Base-by-base conservation (phyloP, 1,139 yeast genomes). In the Zygosaccharomyces sapae region DNA sequence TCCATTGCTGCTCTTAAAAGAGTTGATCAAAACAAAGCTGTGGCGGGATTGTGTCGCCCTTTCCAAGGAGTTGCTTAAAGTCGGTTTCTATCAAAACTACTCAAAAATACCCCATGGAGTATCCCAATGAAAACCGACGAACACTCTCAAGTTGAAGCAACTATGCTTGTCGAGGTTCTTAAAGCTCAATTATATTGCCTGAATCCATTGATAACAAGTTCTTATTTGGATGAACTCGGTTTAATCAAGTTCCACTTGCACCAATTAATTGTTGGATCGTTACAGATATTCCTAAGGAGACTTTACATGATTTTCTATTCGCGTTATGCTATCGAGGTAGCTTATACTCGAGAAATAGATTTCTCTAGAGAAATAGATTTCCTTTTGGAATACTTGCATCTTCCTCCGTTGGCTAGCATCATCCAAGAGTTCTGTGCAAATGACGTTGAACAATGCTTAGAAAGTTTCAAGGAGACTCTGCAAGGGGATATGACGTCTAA, bases 351-450 rank as follows among this genome's bases (percentile, higher is more conserved):
- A 30, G 30, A 31, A 30, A 16, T 27, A 24, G 34, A 6, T 12
- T 43, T 38, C 29, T 19, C 31, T n/a, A 42, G 36, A 52, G 92
- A 85, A 62, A 79, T 82, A 7, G 83, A 83, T 54, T 70, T 75
- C 43, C 66, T 88, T 3, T 74, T 84, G 49, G 53, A 63, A 1
- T 75, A 80, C 34, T 65, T 88, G 66, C 71, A 75, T 24, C 55
- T 87, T 3, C 82, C 84, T 1, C 55, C 61, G 0, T 25, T 78
- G 6, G 61, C 61, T 5, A 65, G 61, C 13, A 57, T 70, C 33
- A 55, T 67, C 2, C n/a, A 39, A 2, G 41, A 50, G 19, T 53
- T 63, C 27, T 37, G 39, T 24, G 40, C 38, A 19, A 22, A 36
- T 8, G 46, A 41, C 20, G 33, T 41, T n/a, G 29, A 22, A n/a